phyloP scores from a whole-genome alignment of 768 basidiomycete genomes.

The Mycena leptocephala region DNA sequence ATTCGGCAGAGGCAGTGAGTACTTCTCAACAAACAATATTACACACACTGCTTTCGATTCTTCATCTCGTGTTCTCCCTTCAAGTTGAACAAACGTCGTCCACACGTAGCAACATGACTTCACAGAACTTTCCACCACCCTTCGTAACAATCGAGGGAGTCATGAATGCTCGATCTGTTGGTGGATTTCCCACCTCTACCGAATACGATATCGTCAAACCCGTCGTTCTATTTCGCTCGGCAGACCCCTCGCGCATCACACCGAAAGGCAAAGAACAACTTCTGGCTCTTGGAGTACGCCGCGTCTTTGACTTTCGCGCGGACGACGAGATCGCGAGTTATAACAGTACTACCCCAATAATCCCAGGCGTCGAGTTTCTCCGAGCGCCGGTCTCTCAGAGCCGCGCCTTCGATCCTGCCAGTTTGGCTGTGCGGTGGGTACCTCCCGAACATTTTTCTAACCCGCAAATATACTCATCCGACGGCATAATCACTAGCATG shows the following conservation, averaged over 20 bases:
- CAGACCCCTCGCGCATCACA: conserved; percentile 56
- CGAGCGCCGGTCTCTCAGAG: conserved; percentile 45
- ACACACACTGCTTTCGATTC: too few relatives aligned
- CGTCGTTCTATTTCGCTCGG: conserved; percentile 56
- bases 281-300: conserved; percentile 52
- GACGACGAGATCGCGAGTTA: conserved; percentile 54
- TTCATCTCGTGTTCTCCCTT: too few relatives aligned
- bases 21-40: too few relatives aligned
- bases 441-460: not conserved
- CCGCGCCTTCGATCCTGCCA: conserved; percentile 48
- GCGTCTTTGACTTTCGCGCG: conserved; percentile 61
- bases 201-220: conserved; percentile 44
- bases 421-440: conserved; percentile 40
- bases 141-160: conserved; percentile 61
- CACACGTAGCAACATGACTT: not conserved
- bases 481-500: conserved; percentile 38
- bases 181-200: conserved; percentile 40
- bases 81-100: too few relatives aligned
- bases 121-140: conserved; percentile 43
- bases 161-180: conserved; percentile 56
- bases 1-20: too few relatives aligned
- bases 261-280: conserved; percentile 53
- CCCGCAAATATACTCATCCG: not conserved
- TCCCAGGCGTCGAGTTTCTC: conserved; percentile 52
- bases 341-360: conserved; percentile 44